phyloP scores from a whole-genome alignment of 768 basidiomycete species.

The Polyporus arcularius region DNA sequence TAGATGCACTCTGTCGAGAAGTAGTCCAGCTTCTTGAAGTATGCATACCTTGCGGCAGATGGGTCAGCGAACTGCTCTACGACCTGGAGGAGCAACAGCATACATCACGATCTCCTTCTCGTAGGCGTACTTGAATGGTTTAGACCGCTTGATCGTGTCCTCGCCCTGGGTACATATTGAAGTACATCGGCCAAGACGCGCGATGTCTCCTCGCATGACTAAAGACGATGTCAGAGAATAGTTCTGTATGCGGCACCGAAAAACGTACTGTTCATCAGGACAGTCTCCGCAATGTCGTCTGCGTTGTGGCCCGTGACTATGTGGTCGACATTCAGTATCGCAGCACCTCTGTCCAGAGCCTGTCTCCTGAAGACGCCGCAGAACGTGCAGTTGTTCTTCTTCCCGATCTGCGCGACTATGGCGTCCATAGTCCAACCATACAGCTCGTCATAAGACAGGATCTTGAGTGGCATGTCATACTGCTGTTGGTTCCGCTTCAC shows the following conservation, averaged over 20 bases:
- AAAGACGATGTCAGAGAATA: not conserved
- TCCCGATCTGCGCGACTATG: constrained; percentile 91
- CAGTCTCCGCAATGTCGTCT: constrained; percentile 98
- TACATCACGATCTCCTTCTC: constrained; percentile 99
- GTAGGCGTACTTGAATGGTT: constrained; percentile 99
- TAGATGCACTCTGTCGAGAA: constrained; percentile 99
- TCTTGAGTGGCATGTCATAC: constrained; percentile 94
- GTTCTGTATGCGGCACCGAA: constrained; percentile 3
- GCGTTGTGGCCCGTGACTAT: constrained; percentile 99
- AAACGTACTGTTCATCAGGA: constrained; percentile 93
- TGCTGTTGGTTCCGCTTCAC: constrained; percentile 97
- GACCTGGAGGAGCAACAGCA: not conserved
- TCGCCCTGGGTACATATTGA: constrained; percentile 94
- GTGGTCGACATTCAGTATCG: constrained; percentile 87
- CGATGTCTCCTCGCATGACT: constrained; percentile 99
- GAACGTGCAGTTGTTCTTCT: constrained; percentile 99
- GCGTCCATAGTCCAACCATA: constrained; percentile 99
- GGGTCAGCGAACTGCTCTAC: not conserved
- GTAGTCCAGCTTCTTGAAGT: constrained; percentile 98
- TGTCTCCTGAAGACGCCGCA: constrained; percentile 98
- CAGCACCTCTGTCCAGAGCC: constrained; percentile 93
- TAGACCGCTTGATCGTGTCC: constrained; percentile 93
- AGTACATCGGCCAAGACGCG: constrained; percentile 91
- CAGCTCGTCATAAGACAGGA: constrained; percentile 92
- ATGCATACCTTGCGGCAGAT: constrained; percentile 76